phyloP scores from a whole-genome alignment of 257 asterid species.

The Craterostigma plantagineum region DNA sequence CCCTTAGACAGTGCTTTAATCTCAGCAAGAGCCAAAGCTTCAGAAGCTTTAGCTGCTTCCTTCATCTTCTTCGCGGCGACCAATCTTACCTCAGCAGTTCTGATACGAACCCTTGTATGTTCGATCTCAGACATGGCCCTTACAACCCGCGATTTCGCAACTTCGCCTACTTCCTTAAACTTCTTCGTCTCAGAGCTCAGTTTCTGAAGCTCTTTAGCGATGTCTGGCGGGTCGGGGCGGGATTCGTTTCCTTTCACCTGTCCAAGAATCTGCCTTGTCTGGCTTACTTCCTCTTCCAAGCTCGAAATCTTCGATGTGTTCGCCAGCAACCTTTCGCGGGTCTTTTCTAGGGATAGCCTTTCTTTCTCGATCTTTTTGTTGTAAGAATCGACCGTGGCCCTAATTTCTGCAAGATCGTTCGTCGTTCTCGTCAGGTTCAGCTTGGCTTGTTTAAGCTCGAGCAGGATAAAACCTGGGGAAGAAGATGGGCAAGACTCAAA shows the following conservation, averaged over 20 bases:
- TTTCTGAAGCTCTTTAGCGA: slow-evolving; percentile 53
- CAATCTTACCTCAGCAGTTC: slow-evolving; percentile 16
- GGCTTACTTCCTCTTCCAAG: slow-evolving; percentile 37
- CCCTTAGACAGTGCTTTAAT: too few relatives aligned
- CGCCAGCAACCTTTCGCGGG: slow-evolving; percentile 53
- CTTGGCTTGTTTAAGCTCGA: slow-evolving; percentile 77
- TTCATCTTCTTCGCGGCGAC: slow-evolving; percentile 81
- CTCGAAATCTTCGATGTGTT: slow-evolving; percentile 31
- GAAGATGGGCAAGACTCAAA: too few relatives aligned
- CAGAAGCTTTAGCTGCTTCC: slow-evolving; percentile 80
- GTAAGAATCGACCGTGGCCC: slow-evolving; percentile 57
- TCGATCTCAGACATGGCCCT: slow-evolving; percentile 60
- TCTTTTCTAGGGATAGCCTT: slow-evolving; percentile 58
- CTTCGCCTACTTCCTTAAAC: slow-evolving; percentile 57
- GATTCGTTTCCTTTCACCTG: slow-evolving; percentile 15
- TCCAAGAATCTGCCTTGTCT: neutral
- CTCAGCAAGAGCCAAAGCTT: slow-evolving; percentile 80
- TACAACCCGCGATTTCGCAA: slow-evolving; percentile 37
- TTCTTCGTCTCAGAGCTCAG: slow-evolving; percentile 56
- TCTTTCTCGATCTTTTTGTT: slow-evolving; percentile 65
- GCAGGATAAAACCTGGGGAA: slow-evolving; percentile 44
- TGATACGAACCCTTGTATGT: slow-evolving; percentile 12
- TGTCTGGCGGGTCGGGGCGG: slow-evolving; percentile 16
- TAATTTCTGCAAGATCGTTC: slow-evolving; percentile 56
- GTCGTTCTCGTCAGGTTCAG: slow-evolving; percentile 54